Evolutionary conservation across 192 early-diverging fungal genomes (phyloP), one percentile per base, ranked within the genome.

Genomic region (Gryganskiella cystojenkinii): DNA sequence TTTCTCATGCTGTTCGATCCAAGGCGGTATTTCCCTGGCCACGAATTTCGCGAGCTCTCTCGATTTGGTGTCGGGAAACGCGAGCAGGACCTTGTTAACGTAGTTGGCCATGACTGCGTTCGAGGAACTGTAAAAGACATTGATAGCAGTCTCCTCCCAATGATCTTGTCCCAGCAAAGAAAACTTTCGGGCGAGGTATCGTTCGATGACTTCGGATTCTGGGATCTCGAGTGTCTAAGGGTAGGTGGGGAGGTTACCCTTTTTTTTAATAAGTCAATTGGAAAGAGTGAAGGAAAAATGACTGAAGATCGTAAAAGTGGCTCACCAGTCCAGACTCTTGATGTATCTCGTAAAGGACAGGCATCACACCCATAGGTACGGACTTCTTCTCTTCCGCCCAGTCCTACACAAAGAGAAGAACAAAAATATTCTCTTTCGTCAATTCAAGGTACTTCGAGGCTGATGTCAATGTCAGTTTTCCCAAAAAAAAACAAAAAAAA

Each of bases 121-220:
- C 9, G 71, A 66, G 11, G 58, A 65, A 30, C 52, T 43, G 33
- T 73, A 73, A 30, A 73, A 73, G 2, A 73, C 71, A 20, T 75
- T 71, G 66, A 82, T 72, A 13, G 67, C 70, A 0, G 82, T 85
- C 53, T 75, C 58, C 19, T 68, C 71, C 45, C 71, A 65, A n/a
- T 49, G 33, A 44, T 80, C 75, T 1, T 24, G 11, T 22, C 69
- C 78, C 30, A 69, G 58, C 1, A 88, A 35, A 3, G 37, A 45
- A 45, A 80, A 79, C 47, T 81, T 85, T 20, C 58, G 57, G n/a
- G 82, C 83, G 3, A 88, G 71, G 28, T 85, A 86, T 3, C 84
- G 71, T 47, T 85, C 85, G 28, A 88, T 88, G 7, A 71, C 84
- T 2, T 61, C 49, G 2, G 85, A 81, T 25, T 88, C 84, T 28